phyloP scores from a whole-genome alignment of 768 basidiomycete species.

The Mrakia hoshinonis region DNA sequence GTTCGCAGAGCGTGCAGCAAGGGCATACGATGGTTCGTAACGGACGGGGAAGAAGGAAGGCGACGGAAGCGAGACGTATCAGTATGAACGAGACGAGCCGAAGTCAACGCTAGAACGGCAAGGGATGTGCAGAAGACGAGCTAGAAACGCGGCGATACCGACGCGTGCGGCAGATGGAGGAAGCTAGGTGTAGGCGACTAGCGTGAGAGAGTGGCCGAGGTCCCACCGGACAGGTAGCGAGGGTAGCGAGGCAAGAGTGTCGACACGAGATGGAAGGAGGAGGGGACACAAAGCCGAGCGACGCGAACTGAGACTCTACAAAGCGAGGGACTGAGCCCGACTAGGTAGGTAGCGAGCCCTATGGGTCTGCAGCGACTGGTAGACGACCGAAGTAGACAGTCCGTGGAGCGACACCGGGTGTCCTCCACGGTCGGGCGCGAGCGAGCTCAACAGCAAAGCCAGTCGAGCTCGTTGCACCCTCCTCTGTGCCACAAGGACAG shows the following conservation, averaged over 20 bases:
- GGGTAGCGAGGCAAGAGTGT: not conserved
- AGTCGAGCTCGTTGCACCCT: not conserved
- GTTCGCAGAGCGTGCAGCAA: not conserved
- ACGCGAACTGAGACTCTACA: not conserved
- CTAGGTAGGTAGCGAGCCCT: not conserved
- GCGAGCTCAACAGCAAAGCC: not conserved
- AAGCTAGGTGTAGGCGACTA: not conserved
- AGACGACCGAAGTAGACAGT: not conserved
- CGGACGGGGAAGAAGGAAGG: not conserved
- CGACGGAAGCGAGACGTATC: not conserved
- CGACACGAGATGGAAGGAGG: not conserved
- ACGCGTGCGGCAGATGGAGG: not conserved
- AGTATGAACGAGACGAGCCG: not conserved
- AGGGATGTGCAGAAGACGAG: not conserved
- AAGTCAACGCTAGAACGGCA: not conserved
- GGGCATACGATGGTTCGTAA: not conserved
- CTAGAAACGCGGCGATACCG: not conserved
- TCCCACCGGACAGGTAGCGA: not conserved
- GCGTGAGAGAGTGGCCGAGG: not conserved
- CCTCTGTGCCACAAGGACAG: not conserved
- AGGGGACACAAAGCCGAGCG: not conserved
- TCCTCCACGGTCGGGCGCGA: slow-evolving; percentile 3
- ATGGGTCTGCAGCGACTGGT: not conserved
- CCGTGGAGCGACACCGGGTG: not conserved
- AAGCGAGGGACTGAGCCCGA: not conserved